A percentile compares a stretch with the other conserved stretches of the same genome.
These are phyloP conservation scores for Yamadazyma diddensiae DNA, from an alignment of 1,139 yeast species.

Conservation along the genomic window DNA sequence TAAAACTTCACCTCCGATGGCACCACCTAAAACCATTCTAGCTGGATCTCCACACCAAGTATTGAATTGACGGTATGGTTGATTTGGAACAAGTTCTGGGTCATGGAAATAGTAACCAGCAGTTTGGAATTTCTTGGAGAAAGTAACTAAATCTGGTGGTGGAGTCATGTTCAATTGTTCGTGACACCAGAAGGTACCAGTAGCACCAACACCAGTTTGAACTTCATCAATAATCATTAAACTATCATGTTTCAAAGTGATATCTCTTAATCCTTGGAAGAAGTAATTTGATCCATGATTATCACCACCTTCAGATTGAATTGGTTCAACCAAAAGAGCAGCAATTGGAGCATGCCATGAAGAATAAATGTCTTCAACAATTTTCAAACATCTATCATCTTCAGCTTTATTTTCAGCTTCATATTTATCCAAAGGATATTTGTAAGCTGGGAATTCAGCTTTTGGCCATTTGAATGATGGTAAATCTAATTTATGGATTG, in stretches of 20 bases:
- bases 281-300: conserved; percentile 60
- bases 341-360: conserved; percentile 66
- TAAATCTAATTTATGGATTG: conserved; percentile 78
- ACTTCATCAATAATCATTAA: conserved; percentile 70
- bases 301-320: conserved; percentile 78
- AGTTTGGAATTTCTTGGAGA: conserved; percentile 75
- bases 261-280: conserved; percentile 64
- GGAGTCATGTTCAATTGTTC: conserved; percentile 65
- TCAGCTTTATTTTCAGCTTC: conserved; percentile 56
- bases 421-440: conserved; percentile 66
- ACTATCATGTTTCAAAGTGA: conserved; percentile 56
- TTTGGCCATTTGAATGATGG: conserved; percentile 88
- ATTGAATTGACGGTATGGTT: conserved; percentile 73
- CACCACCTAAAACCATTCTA: conserved; percentile 59
- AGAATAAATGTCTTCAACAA: conserved; percentile 54
- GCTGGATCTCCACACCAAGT: conserved; percentile 87
- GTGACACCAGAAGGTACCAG: conserved; percentile 73
- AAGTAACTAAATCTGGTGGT: conserved; percentile 71
- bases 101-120: conserved; percentile 76
- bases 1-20: conserved; percentile 58
- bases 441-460: conserved; percentile 73
- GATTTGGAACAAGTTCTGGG: conserved; percentile 57
- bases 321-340: conserved; percentile 69
- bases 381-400: conserved; percentile 63
- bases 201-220: conserved; percentile 74